Percentiles rank a stretch among this genome's conserved stretches.
These are phyloP conservation scores for Penicillium thymicola DNA, from an alignment of 2,329 filamentous ascomycete species.

Conservation along the genomic window DNA sequence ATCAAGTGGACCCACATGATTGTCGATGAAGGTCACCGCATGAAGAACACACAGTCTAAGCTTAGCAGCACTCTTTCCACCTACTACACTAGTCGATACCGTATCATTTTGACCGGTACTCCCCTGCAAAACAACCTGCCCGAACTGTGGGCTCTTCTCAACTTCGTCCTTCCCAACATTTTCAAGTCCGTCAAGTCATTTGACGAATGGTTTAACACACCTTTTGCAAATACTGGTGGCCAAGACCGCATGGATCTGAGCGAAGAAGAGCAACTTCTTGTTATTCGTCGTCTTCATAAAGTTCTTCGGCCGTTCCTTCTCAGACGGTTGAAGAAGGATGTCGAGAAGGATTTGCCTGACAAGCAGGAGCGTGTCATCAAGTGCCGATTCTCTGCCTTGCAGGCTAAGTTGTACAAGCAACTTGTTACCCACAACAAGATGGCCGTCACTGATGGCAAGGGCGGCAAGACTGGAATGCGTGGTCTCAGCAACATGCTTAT, in stretches of 20 bases:
- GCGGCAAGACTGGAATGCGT: constrained; percentile 88
- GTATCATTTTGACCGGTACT: constrained; percentile 94
- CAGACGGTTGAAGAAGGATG: constrained; percentile 97
- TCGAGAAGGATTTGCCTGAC: constrained; percentile 97
- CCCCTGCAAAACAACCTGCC: constrained; percentile 95
- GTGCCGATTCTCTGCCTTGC: constrained; percentile 93
- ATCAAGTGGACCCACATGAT: constrained; percentile 99
- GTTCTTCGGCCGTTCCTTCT: constrained; percentile 95
- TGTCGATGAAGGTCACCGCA: constrained; percentile 97
- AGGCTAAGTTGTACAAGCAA: constrained; percentile 93
- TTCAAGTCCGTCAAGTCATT: constrained; percentile 99
- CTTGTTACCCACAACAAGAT: constrained; percentile 95
- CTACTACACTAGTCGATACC: constrained; percentile 93
- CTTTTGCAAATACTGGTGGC: constrained; percentile 94
- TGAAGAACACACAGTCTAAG: constrained; percentile 98
- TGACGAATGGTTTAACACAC: constrained; percentile 99
- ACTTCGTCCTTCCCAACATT: constrained; percentile 96
- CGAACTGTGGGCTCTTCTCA: constrained; percentile 95
- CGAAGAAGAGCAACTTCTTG: constrained; percentile 98
- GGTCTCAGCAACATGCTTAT: constrained; percentile 99
- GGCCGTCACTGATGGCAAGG: constrained; percentile 90
- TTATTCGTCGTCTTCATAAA: constrained; percentile 97
- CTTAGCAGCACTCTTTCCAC: constrained; percentile 90
- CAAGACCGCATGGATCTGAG: constrained; percentile 99
- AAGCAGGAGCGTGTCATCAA: constrained; percentile 99